phyloP scores from a whole-genome alignment of 805 yeast species.

The Kluyveromyces starmeri region DNA sequence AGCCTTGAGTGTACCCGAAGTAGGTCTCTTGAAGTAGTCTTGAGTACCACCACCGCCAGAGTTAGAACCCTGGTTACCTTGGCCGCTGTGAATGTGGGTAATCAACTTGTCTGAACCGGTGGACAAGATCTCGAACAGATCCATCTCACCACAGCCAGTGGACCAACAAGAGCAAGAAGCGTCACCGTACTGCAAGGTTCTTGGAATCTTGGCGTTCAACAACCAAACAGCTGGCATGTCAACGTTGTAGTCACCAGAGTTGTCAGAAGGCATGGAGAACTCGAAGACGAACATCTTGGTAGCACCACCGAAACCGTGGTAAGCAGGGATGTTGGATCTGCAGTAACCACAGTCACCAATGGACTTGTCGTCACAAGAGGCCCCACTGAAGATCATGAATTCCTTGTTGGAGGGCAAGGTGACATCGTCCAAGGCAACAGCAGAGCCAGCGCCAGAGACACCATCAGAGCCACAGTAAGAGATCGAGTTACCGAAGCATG shows the following conservation, averaged over 20 bases:
- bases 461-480: conserved; percentile 79
- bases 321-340: conserved; percentile 82
- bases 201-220: conserved; percentile 90
- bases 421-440: conserved; percentile 62
- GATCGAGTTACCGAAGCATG: conserved; percentile 84
- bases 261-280: conserved; percentile 82
- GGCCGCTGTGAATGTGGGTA: conserved; percentile 77
- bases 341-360: conserved; percentile 68
- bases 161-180: conserved; percentile 89
- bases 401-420: conserved; percentile 68
- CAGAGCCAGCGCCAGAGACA: conserved; percentile 55
- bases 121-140: conserved; percentile 80
- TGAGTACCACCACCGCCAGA: conserved; percentile 82
- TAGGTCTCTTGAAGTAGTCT: conserved; percentile 86
- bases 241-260: conserved; percentile 45
- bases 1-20: conserved; percentile 67
- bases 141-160: conserved; percentile 97
- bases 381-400: conserved; percentile 71
- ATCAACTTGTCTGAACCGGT: conserved; percentile 69
- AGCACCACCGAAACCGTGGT: conserved; percentile 85
- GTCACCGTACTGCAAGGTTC: conserved; percentile 89
- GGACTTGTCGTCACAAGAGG: conserved; percentile 41
- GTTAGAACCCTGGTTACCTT: conserved; percentile 48
- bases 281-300: conserved; percentile 85
- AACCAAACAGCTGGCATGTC: conserved; percentile 99